A percentile compares a stretch with the other conserved stretches of the same genome.
phyloP scores from a whole-genome alignment of 108 stramenopile genomes.

The Pseudonitzschia delicatissima region DNA sequence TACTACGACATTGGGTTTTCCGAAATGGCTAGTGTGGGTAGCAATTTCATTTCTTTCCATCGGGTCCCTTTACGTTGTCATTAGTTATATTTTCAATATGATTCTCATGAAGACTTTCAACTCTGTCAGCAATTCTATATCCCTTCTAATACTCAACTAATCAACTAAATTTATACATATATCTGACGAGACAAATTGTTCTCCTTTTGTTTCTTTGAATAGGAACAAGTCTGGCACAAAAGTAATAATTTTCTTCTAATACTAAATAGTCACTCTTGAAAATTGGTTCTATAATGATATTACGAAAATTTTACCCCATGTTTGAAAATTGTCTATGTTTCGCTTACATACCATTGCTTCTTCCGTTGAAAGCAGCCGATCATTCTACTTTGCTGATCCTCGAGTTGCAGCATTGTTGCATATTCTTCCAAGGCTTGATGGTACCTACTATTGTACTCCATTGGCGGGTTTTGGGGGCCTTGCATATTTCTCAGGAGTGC shows the following conservation, averaged over 20 bases:
- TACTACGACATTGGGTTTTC: neutral
- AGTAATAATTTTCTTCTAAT: too few species aligned
- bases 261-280: too few species aligned
- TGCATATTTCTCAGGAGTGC: neutral
- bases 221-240: too few species aligned
- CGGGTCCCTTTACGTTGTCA: neutral
- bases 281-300: too few species aligned
- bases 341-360: too few species aligned
- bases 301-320: too few species aligned
- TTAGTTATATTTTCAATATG: neutral
- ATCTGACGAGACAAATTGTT: too few species aligned
- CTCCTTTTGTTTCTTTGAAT: too few species aligned
- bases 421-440: constrained; percentile 1
- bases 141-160: too few species aligned
- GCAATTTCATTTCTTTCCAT: neutral
- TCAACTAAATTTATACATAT: too few species aligned
- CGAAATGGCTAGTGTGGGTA: neutral
- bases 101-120: neutral
- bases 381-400: constrained; percentile 1
- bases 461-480: neutral
- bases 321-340: too few species aligned
- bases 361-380: neutral
- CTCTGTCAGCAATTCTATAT: too few species aligned
- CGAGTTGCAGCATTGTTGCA: neutral
- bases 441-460: neutral